Conservation (phyloP, 1,284 basidiomycete genomes). For the Chondrostereum purpureum region DNA sequence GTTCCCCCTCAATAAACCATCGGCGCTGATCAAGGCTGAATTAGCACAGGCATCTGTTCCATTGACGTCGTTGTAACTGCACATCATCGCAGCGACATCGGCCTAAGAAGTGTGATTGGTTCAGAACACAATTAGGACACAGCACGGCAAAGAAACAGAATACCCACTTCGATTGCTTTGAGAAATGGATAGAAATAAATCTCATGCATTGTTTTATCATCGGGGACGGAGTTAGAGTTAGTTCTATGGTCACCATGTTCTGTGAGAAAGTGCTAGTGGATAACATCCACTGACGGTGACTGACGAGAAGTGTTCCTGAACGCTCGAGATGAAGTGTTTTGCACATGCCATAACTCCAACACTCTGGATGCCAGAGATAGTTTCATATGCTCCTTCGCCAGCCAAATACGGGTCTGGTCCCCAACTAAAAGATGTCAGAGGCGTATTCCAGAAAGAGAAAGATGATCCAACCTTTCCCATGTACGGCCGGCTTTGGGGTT, state of each 20-base stretch:
- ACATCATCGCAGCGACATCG: conserved; percentile 67
- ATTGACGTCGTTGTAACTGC: conserved; percentile 56
- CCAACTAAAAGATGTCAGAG: conserved; percentile 43
- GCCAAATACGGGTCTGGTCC: conserved; percentile 61
- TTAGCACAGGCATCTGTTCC: conserved; percentile 36
- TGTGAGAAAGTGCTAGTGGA: background rate
- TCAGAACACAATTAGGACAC: background rate
- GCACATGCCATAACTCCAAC: conserved; percentile 58
- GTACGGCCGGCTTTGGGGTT: conserved; percentile 41
- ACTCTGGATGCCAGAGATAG: conserved; percentile 56
- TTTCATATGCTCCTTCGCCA: conserved; percentile 58
- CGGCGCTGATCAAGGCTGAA: conserved; percentile 27
- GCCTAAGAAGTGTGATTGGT: conserved; percentile 33
- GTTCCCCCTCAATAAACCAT: conserved; percentile 28
- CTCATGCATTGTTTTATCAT: conserved; percentile 61
- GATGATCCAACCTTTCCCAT: conserved; percentile 32
- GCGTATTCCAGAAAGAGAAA: conserved; percentile 3
- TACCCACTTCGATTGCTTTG: conserved; percentile 35
- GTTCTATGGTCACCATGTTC: conserved; percentile 15
- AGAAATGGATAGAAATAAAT: conserved; percentile 55
- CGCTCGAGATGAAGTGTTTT: conserved; percentile 60
- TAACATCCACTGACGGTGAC: conserved; percentile 4
- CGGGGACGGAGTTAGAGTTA: conserved; percentile 43
- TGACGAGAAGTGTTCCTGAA: conserved; percentile 44
- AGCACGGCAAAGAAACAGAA: conserved; percentile 7